These are phyloP conservation scores for Schwanniomyces vanrijiae DNA, from an alignment of 805 yeast species.

Conservation along the genomic window DNA sequence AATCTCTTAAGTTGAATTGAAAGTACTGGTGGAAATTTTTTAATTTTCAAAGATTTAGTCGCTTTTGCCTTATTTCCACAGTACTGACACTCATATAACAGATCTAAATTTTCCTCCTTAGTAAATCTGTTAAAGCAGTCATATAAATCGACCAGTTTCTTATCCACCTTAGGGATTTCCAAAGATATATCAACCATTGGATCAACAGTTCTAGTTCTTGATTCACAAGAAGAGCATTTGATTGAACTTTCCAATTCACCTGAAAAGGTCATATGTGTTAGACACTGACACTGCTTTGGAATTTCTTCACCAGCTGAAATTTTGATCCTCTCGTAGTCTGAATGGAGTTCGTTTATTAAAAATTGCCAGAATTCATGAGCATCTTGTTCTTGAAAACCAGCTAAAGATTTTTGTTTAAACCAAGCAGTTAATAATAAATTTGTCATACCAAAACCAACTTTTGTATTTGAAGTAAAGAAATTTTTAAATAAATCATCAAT, in stretches of 20 bases:
- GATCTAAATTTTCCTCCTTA: constrained; percentile 71
- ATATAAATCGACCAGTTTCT: constrained; percentile 38
- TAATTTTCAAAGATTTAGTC: constrained; percentile 64
- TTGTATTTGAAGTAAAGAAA: constrained; percentile 63
- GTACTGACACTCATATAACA: constrained; percentile 63
- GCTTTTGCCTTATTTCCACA: constrained; percentile 69
- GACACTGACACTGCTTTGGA: constrained; percentile 58
- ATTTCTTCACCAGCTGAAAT: neutral
- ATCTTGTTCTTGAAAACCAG: constrained; percentile 97
- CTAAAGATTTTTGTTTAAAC: constrained; percentile 79
- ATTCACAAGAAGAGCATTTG: constrained; percentile 66
- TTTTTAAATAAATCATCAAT: constrained; percentile 75
- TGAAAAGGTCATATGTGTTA: constrained; percentile 78
- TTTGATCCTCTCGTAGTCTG: constrained; percentile 21
- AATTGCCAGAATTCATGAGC: constrained; percentile 99
- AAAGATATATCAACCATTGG: constrained; percentile 89
- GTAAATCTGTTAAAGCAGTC: constrained; percentile 80
- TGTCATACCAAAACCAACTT: constrained; percentile 78
- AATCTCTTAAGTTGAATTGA: constrained; percentile 84
- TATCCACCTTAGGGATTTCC: constrained; percentile 50
- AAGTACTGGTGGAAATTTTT: constrained; percentile 72
- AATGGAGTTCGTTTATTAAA: constrained; percentile 79
- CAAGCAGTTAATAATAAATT: constrained; percentile 82
- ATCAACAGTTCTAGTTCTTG: constrained; percentile 70
- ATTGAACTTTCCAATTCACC: constrained; percentile 83